Conservation (phyloP, 768 basidiomycete genomes). For the Panaeolus cyanescens region DNA sequence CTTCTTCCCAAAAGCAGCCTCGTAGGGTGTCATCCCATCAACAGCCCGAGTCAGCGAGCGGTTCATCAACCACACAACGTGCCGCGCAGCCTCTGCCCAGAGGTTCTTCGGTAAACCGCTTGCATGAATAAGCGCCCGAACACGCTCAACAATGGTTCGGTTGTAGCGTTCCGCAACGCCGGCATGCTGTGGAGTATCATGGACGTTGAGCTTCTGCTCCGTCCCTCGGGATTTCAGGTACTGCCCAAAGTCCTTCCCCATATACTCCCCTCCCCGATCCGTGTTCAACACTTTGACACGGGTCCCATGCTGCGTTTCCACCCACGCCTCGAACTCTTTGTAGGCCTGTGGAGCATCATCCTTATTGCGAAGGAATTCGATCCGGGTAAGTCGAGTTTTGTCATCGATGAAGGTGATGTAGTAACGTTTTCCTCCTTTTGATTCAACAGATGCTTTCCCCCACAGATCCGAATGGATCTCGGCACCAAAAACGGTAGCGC, state of each 20-base stretch:
- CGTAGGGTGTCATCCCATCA: too few relatives aligned
- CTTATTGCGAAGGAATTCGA: conserved; percentile 19
- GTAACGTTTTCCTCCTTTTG: not conserved
- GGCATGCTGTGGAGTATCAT: too few relatives aligned
- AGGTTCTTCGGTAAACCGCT: conserved; percentile 25
- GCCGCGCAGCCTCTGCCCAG: conserved; percentile 29
- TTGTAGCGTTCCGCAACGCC: too few relatives aligned
- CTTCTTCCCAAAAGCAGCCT: not conserved
- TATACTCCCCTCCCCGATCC: conserved; percentile 41
- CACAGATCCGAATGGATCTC: conserved; percentile 33
- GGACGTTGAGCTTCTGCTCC: too few relatives aligned
- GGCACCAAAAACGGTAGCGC: conserved; percentile 26
- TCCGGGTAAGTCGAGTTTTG: not conserved
- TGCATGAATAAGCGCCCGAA: conserved; percentile 25
- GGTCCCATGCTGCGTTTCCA: conserved; percentile 30
- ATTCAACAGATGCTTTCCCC: not conserved
- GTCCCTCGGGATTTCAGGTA: too few relatives aligned
- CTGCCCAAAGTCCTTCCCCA: too few relatives aligned
- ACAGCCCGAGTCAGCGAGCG: conserved; percentile 18
- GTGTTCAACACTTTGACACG: conserved; percentile 33
- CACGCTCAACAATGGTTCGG: conserved; percentile 16
- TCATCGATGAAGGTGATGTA: conserved; percentile 3
- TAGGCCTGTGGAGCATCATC: conserved; percentile 25
- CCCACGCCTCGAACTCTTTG: conserved; percentile 22
- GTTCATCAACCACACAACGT: conserved; percentile 30